A percentile compares a stretch with the other conserved stretches of the same genome.
phyloP scores from a whole-genome alignment of 345 rosid species.

The Corchorus olitorius region DNA sequence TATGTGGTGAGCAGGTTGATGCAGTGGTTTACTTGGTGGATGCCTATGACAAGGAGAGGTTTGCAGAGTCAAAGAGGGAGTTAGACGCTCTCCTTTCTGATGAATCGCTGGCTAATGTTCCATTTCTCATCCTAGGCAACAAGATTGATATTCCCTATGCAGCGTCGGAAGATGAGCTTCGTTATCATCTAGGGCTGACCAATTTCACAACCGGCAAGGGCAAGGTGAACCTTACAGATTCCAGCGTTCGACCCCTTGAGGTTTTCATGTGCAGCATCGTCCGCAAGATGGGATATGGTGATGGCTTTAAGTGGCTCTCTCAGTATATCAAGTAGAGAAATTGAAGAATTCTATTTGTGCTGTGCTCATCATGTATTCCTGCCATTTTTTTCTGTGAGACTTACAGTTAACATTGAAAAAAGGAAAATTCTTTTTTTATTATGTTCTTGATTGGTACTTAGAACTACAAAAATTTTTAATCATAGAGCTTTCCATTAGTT shows the following conservation, averaged over 20 bases:
- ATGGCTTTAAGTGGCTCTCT: slow-evolving; percentile 78
- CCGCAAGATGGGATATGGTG: slow-evolving; percentile 85
- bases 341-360: not conserved
- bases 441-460: not conserved
- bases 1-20: slow-evolving; percentile 54
- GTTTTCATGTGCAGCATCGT: slow-evolving; percentile 88
- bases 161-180: slow-evolving; percentile 72
- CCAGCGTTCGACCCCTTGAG: slow-evolving; percentile 65
- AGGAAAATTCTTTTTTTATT: not conserved
- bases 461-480: not conserved
- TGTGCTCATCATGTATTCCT: not conserved
- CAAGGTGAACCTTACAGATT: slow-evolving; percentile 47
- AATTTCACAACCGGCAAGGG: slow-evolving; percentile 81
- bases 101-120: slow-evolving; percentile 58
- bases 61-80: slow-evolving; percentile 69
- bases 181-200: slow-evolving; percentile 61
- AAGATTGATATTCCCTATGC: slow-evolving; percentile 82
- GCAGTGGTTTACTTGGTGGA: slow-evolving; percentile 78
- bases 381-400: slow-evolving; percentile 9
- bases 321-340: slow-evolving; percentile 60
- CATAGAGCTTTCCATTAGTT: not conserved
- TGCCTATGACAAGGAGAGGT: slow-evolving; percentile 73
- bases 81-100: slow-evolving; percentile 72
- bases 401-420: slow-evolving; percentile 11
- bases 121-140: slow-evolving; percentile 75